Percentiles rank a stretch among this genome's conserved stretches.
These are phyloP conservation scores for Pascua sp. DNA, from an alignment of 1,284 basidiomycete genomes.

Conservation along the genomic window DNA sequence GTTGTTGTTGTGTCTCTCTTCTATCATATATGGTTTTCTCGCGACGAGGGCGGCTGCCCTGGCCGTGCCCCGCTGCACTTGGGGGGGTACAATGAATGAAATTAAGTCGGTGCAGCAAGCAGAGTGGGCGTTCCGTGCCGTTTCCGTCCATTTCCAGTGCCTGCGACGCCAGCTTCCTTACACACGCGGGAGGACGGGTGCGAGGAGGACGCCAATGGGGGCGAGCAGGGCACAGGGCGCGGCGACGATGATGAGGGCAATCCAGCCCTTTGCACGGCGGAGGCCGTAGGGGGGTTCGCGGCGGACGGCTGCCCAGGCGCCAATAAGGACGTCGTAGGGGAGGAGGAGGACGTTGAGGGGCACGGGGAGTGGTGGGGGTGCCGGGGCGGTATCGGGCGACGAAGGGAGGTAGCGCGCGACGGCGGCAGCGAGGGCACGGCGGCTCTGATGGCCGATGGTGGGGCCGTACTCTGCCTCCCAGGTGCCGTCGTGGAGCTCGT, in stretches of 20 bases:
- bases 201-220: constrained; percentile 10
- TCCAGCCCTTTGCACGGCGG: constrained; percentile 15
- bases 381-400: constrained; percentile 9
- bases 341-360: constrained; percentile 25
- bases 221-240: constrained; percentile 11
- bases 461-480: constrained; percentile 24
- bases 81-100: too few relatives aligned
- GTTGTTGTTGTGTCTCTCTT: too few relatives aligned
- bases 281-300: constrained; percentile 10
- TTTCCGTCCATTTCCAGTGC: too few relatives aligned
- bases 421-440: constrained; percentile 17
- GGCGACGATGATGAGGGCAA: constrained; percentile 16
- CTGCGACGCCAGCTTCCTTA: too few relatives aligned
- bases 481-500: constrained; percentile 20
- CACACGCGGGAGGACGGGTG: neutral
- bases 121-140: too few relatives aligned
- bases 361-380: constrained; percentile 12
- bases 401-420: constrained; percentile 19
- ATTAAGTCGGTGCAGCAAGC: too few relatives aligned
- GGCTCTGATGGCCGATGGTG: constrained; percentile 9
- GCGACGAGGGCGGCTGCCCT: too few relatives aligned
- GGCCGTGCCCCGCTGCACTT: too few relatives aligned
- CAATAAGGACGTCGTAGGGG: constrained; percentile 18
- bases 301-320: constrained; percentile 4
- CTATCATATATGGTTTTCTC: too few relatives aligned